Evolutionary conservation across 345 rosid species (phyloP), one percentile per base, ranked within the genome.

Genomic region (Citrus mangshanensis): DNA sequence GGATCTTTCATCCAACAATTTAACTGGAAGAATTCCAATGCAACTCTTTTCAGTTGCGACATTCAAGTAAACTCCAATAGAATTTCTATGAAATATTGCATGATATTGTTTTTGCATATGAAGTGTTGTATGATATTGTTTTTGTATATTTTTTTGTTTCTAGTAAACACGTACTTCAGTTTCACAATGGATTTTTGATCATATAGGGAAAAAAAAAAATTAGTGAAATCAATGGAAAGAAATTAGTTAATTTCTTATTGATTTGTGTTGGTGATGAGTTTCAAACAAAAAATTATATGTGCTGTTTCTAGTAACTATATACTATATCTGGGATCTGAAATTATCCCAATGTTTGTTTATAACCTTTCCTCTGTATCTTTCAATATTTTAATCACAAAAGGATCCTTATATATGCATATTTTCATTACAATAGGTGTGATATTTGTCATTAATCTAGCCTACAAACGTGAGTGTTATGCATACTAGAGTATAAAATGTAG

Each of bases 1-100:
- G 85, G 98, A 95, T 85, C 85, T 95, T 75, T 93, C 98, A 55
- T 87, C 89, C 24, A 95, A 92, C 77, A 81, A 89, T 69, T 72
- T 93, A 79, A 83, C 77, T 1, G 98, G 98, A 81, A 85, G 74
- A 83, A 84, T 95, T 83, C 98, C 98, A 6, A 12, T 37, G 54
- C 84, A 80, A 40, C 88, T 95, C 61, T 90, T 91, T 79, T 86
- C 91, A 10, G 81, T 89, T 68, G 89, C 91, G 35, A 85, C 79
- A 59, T 92, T 93, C 87, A 91, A 95, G 98, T 95, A 89, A 87
- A 68, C 72, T 79, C 49, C 70, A n/a, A 51, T 32, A n/a, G 3
- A 46, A 49, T 37, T 69, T 27, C 12, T 13, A 6, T 68, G 61
- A 59, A 63, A 19, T 22, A 25, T 61, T 72, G 38, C 58, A 27